Conservation (phyloP, 2,329 filamentous ascomycete genomes). For the Xylariaceae sp. region DNA sequence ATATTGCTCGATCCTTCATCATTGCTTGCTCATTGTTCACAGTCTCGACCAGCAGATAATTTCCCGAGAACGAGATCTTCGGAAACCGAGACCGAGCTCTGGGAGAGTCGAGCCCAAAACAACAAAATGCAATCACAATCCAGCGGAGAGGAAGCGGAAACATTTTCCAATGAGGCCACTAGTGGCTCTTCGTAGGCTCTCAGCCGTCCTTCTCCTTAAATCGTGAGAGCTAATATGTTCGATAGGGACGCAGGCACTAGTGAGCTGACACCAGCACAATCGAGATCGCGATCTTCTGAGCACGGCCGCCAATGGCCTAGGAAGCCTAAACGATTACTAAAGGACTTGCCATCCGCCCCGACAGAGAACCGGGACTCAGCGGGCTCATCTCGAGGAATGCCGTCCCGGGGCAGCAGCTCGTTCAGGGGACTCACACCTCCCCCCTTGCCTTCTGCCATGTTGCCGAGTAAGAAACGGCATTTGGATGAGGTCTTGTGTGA, state of each 20-base stretch:
- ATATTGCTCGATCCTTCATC: constrained; percentile 1
- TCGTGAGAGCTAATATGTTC: constrained; percentile 3
- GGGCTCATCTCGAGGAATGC: constrained; percentile 4
- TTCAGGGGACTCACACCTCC: constrained; percentile 21
- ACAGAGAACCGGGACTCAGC: background rate
- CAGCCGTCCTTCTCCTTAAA: background rate
- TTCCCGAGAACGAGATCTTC: background rate
- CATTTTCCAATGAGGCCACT: constrained; percentile 12
- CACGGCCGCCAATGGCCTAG: constrained; percentile 7
- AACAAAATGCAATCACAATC: background rate
- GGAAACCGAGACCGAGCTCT: constrained; percentile 5
- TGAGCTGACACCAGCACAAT: background rate
- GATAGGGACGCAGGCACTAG: constrained; percentile 8
- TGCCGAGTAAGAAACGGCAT: constrained; percentile 22
- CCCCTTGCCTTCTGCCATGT: constrained; percentile 17
- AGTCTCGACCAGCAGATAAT: background rate
- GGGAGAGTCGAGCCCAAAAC: background rate
- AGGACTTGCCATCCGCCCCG: constrained; percentile 10
- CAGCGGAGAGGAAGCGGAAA: constrained; percentile 10
- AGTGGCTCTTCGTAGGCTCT: constrained; percentile 14
- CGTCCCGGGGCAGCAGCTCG: constrained; percentile 1
- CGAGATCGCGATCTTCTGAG: constrained; percentile 9
- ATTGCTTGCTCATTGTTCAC: background rate
- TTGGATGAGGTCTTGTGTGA: constrained; percentile 24
- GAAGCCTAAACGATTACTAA: constrained; percentile 3